Conservation (phyloP, 495 filamentous ascomycete genomes). For the Trichoderma gamsii region DNA sequence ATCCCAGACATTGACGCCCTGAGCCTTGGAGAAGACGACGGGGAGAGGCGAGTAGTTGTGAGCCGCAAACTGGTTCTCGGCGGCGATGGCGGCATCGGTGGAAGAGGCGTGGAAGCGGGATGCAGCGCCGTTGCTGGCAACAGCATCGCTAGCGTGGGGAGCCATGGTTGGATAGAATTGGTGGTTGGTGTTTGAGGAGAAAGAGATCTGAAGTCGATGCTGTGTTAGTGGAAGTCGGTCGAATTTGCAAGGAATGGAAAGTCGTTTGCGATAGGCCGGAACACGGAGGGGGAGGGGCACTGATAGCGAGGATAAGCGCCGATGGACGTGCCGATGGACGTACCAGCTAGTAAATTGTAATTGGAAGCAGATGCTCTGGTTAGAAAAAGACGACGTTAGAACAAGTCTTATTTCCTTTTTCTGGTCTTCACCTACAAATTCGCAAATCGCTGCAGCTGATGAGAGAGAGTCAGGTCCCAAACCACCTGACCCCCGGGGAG, state of each 20-base stretch:
- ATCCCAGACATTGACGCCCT: constrained; percentile 89
- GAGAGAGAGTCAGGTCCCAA: not conserved
- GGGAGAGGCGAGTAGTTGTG: constrained; percentile 99
- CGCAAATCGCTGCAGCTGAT: too few relatives aligned
- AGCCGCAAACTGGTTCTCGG: constrained; percentile 79
- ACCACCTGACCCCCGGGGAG: not conserved
- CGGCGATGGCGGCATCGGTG: constrained; percentile 68
- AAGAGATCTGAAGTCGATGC: not conserved
- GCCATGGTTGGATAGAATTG: constrained; percentile 33
- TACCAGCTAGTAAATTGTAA: not conserved
- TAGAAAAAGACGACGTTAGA: too few relatives aligned
- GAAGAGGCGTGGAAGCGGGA: constrained; percentile 70
- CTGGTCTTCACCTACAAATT: not conserved
- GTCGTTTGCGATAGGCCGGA: not conserved
- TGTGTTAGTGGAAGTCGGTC: not conserved
- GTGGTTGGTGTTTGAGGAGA: not conserved
- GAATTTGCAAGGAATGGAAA: not conserved
- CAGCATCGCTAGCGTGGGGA: constrained; percentile 47
- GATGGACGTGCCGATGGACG: not conserved
- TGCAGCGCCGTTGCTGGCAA: constrained; percentile 26
- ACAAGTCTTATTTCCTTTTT: too few relatives aligned
- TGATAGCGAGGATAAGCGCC: not conserved
- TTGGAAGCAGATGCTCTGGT: not conserved
- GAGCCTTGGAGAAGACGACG: constrained; percentile 77
- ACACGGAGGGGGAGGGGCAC: constrained; percentile 8